These are phyloP conservation scores for Ramalina peruviana DNA, from an alignment of 495 filamentous ascomycete genomes.

Conservation along the genomic window DNA sequence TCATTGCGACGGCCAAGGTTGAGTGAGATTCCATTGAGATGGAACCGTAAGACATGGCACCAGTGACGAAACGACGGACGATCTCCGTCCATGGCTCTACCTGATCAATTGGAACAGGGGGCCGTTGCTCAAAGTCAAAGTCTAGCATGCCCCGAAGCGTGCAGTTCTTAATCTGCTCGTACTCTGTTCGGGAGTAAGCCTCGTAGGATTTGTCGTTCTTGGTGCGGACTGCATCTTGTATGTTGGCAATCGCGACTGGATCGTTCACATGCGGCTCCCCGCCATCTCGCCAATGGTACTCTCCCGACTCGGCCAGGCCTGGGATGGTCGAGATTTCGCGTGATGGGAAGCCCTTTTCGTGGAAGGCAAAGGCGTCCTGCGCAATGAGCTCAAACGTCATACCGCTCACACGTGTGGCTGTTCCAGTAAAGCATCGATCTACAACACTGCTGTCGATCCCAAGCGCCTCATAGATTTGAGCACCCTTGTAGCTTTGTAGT, in stretches of 20 bases:
- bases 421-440: slow-evolving; percentile 92
- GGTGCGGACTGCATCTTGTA: slow-evolving; percentile 92
- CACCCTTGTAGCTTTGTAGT: slow-evolving; percentile 94
- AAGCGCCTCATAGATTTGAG: slow-evolving; percentile 98
- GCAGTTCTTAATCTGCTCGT: slow-evolving; percentile 97
- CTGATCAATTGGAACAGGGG: slow-evolving; percentile 87
- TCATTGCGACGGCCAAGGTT: slow-evolving; percentile 95
- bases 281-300: slow-evolving; percentile 99
- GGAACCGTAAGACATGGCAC: slow-evolving; percentile 98
- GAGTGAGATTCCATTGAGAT: slow-evolving; percentile 99
- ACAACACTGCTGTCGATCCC: slow-evolving; percentile 93
- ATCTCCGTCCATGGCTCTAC: slow-evolving; percentile 99
- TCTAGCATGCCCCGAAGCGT: slow-evolving; percentile 93
- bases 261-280: slow-evolving; percentile 98
- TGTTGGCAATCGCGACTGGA: slow-evolving; percentile 86
- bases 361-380: slow-evolving; percentile 91
- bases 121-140: slow-evolving; percentile 86
- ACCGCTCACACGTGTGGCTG: slow-evolving; percentile 89
- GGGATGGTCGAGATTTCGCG: slow-evolving; percentile 63
- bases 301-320: slow-evolving; percentile 85
- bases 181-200: slow-evolving; percentile 85
- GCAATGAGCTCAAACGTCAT: slow-evolving; percentile 93
- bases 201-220: slow-evolving; percentile 99
- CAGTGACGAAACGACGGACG: slow-evolving; percentile 94
- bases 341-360: slow-evolving; percentile 88